Evolutionary conservation across 495 filamentous ascomycete species (phyloP).

Genomic region (Ascodesmis nigricans): DNA sequence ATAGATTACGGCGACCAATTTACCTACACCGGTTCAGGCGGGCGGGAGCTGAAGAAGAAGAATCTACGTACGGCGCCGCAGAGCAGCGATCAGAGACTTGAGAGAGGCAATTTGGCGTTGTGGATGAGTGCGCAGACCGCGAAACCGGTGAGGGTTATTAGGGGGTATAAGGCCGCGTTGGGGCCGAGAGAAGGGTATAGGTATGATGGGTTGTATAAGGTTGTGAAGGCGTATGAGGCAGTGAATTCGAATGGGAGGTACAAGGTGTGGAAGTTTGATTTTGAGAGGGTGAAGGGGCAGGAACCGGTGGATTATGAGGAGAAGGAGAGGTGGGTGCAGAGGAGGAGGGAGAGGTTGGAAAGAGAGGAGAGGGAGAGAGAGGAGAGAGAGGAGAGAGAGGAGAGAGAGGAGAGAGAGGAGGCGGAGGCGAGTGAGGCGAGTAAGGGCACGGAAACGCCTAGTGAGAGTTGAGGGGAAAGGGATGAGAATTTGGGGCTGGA

Average conservation of each 20-base stretch:
- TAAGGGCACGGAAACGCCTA: background rate
- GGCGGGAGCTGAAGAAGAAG: constrained; percentile 19
- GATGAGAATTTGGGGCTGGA: too few species aligned
- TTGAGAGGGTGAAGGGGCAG: constrained; percentile 20
- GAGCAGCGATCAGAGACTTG: constrained; percentile 13
- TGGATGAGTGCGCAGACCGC: constrained; percentile 13
- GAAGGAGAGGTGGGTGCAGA: constrained; percentile 1
- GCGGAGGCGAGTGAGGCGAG: background rate
- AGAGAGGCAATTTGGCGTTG: constrained; percentile 15
- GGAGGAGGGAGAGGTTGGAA: constrained; percentile 1
- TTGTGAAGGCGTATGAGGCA: constrained; percentile 20
- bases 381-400: background rate
- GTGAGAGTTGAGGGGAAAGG: background rate
- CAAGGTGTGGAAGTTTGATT: constrained; percentile 21
- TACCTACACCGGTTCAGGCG: constrained; percentile 22
- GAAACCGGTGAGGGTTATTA: constrained; percentile 19
- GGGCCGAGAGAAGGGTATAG: constrained; percentile 15
- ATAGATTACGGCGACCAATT: constrained; percentile 21
- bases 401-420: background rate
- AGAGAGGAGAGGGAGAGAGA: background rate
- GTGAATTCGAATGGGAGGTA: constrained; percentile 14
- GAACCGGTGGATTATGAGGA: constrained; percentile 9
- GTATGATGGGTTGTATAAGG: constrained; percentile 21
- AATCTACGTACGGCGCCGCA: constrained; percentile 21
- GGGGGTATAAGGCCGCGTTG: constrained; percentile 19